phyloP scores from a whole-genome alignment of 1,284 basidiomycete genomes.

The Dichomitus squalens region DNA sequence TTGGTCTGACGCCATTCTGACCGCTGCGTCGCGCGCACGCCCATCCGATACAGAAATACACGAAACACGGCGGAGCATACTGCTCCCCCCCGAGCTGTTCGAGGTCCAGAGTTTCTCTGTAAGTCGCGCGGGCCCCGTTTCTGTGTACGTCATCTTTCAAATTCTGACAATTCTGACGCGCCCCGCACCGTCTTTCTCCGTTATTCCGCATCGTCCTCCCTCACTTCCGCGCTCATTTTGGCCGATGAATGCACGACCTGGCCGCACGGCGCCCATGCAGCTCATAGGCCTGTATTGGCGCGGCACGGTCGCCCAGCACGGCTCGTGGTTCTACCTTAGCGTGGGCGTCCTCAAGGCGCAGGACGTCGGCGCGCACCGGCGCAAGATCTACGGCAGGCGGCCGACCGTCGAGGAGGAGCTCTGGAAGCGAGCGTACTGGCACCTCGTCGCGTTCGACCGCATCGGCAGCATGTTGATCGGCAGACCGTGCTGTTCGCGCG shows the following conservation, averaged over 20 bases:
- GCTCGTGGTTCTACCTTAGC: conserved; percentile 47
- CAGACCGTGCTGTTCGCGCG: conserved; percentile 67
- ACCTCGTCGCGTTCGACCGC: conserved; percentile 59
- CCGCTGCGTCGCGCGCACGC: background rate
- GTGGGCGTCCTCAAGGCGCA: conserved; percentile 48
- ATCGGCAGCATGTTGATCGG: conserved; percentile 69
- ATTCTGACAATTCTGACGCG: conserved; percentile 5
- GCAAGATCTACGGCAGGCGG: conserved; percentile 34
- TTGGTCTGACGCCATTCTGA: background rate
- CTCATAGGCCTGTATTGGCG: conserved; percentile 37
- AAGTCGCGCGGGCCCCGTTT: conserved; percentile 12
- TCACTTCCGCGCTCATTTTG: no score
- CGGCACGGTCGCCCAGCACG: conserved; percentile 33
- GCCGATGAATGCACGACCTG: background rate
- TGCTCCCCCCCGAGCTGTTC: conserved; percentile 33
- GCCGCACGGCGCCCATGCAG: conserved; percentile 23
- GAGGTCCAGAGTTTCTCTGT: conserved; percentile 36
- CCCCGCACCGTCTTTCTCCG: background rate
- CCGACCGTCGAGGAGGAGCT: conserved; percentile 45
- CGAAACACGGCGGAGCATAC: conserved; percentile 25
- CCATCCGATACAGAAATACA: conserved; percentile 22
- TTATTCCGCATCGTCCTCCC: conserved; percentile 1
- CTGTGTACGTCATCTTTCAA: background rate
- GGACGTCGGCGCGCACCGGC: conserved; percentile 48
- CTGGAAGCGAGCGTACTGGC: conserved; percentile 58